Conservation (phyloP, 768 basidiomycete species). For the Asterophora parasitica region DNA sequence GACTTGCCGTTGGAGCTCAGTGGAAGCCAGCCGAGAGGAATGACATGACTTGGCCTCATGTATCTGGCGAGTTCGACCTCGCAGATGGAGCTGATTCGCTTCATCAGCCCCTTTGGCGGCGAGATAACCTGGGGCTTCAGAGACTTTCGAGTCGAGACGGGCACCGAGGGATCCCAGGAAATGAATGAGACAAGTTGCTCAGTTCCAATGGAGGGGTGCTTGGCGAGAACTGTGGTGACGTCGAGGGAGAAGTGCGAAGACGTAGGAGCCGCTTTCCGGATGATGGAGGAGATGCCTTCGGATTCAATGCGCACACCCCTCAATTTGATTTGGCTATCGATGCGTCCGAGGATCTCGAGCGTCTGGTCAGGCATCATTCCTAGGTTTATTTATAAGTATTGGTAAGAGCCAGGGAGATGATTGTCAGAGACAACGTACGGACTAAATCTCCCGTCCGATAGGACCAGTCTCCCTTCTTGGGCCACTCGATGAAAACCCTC, state of each 20-base stretch:
- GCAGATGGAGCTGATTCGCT: conserved; percentile 30
- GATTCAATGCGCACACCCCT: conserved; percentile 52
- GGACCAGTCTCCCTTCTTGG: conserved; percentile 32
- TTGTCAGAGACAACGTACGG: conserved; percentile 21
- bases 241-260: conserved; percentile 26
- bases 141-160: conserved; percentile 34
- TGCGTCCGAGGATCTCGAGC: conserved; percentile 45
- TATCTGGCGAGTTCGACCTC: conserved; percentile 41
- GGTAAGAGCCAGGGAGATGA: not conserved
- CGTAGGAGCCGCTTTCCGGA: conserved; percentile 28
- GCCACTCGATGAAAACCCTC: conserved; percentile 44
- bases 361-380: conserved; percentile 48
- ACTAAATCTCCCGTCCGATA: conserved; percentile 49
- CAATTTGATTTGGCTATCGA: conserved; percentile 48
- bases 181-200: conserved; percentile 46
- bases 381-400: conserved; percentile 6
- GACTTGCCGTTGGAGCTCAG: conserved; percentile 37
- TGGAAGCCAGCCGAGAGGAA: conserved; percentile 45
- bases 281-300: conserved; percentile 44
- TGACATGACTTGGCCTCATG: conserved; percentile 47
- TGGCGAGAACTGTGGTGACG: conserved; percentile 36
- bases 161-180: conserved; percentile 32
- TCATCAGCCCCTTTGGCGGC: conserved; percentile 25
- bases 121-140: conserved; percentile 13
- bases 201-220: conserved; percentile 36